Conservation (phyloP, 768 basidiomycete species). For the Tylopilus rubrobrunneus region DNA sequence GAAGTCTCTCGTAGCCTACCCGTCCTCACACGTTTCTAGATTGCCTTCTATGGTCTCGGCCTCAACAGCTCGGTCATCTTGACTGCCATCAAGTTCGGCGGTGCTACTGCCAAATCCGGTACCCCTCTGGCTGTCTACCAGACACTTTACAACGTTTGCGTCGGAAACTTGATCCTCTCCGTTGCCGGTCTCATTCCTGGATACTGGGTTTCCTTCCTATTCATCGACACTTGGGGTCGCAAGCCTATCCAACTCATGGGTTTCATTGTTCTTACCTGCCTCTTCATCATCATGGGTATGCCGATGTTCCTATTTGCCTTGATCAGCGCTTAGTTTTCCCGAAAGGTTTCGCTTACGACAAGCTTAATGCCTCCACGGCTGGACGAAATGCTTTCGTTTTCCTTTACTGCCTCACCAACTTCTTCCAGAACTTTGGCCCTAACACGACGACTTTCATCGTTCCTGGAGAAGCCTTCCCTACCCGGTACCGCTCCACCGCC, state of each 20-base stretch:
- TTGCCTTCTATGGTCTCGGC: conserved; percentile 87
- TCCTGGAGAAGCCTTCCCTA: conserved; percentile 84
- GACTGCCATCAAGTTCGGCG: conserved; percentile 63
- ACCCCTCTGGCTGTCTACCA: conserved; percentile 45
- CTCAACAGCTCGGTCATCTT: conserved; percentile 80
- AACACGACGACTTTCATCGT: conserved; percentile 79
- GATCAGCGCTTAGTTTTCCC: neutral
- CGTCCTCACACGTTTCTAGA: conserved; percentile 36
- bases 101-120: conserved; percentile 22
- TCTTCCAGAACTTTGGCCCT: conserved; percentile 88
- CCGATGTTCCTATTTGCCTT: neutral
- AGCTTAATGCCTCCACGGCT: conserved; percentile 40
- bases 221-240: conserved; percentile 78
- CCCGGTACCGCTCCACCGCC: conserved; percentile 81
- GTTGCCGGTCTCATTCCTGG: conserved; percentile 81
- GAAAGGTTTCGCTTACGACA: conserved; percentile 64
- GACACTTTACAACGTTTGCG: conserved; percentile 57
- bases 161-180: conserved; percentile 76
- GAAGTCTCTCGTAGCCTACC: neutral
- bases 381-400: conserved; percentile 65
- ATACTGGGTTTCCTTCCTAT: conserved; percentile 52
- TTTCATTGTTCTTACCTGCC: conserved; percentile 59
- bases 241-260: conserved; percentile 82
- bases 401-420: conserved; percentile 83
- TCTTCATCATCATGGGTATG: conserved; percentile 70